Evolutionary conservation across 805 yeast species (phyloP), one percentile per base, ranked within the genome.

Genomic region (Pichia heedii): DNA sequence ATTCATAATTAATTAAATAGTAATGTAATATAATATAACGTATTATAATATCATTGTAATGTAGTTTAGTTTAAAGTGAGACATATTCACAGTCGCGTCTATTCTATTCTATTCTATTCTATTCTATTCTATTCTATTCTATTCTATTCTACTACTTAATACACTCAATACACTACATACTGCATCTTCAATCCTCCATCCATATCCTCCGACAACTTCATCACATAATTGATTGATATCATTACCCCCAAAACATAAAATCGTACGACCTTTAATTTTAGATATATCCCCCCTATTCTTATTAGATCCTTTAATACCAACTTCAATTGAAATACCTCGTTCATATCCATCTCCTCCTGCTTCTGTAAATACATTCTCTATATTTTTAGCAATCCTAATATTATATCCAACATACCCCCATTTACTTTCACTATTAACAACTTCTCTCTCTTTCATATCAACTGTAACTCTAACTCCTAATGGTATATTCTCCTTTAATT

Each of bases 391-490:
- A 11, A 81, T 63, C 44, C 97, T 67, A 2, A 88, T 89, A 45
- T 73, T 74, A 58, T 82, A 88, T 0, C 95, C 95, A 56, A 75
- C 80, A 5, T 82, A 67, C 2, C 77, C 66, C 32, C 66, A 62
- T 2, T 82, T 84, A 51, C 85, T 84, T 0, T 93, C 94, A 39
- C 73, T 79, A 11, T 66, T 51, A 0, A 85, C 93, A 12, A 86
- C 75, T 42, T 71, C 73, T 40, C 70, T 72, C 11, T 73, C 73
- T 37, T 75, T 66, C 10, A 78, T 49, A 54, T 89, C 86, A 2
- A 89, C 85, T 0, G 94, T 85, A 10, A 89, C 95, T 50, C 95
- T 68, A 15, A 82, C 86, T 52, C 84, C 78, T 0, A 77, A 73
- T 3, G 95, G 95, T 4, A 85, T 79, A 45, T 78, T 79, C 49